Conservation (phyloP, 1,284 basidiomycete species). For the Ganoderma boninense region DNA sequence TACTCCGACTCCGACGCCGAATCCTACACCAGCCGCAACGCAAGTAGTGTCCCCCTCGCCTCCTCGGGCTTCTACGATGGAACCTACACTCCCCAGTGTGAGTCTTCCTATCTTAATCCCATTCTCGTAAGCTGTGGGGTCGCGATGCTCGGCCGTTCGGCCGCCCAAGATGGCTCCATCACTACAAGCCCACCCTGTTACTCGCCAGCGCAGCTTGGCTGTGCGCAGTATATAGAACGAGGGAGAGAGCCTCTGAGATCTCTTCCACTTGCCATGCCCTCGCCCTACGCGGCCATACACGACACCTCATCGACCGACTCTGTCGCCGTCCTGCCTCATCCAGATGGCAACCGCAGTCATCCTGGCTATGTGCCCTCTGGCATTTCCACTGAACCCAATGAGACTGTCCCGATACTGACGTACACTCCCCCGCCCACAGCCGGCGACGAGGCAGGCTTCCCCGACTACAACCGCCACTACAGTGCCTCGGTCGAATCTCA, state of each 20-base stretch:
- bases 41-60: conserved; percentile 64
- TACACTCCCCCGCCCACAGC: conserved; percentile 29
- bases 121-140: conserved; percentile 4
- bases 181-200: conserved; percentile 19
- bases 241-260: neutral
- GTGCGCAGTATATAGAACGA: conserved; percentile 17
- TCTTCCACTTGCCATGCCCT: conserved; percentile 21
- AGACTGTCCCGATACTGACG: conserved; percentile 23
- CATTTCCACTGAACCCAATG: conserved; percentile 13
- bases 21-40: conserved; percentile 60
- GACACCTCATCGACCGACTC: conserved; percentile 34
- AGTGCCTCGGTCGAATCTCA: conserved; percentile 49
- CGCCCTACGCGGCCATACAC: conserved; percentile 22
- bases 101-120: conserved; percentile 27
- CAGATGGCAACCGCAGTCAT: neutral
- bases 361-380: conserved; percentile 8
- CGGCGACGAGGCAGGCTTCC: conserved; percentile 37
- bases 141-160: neutral
- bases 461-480: conserved; percentile 39
- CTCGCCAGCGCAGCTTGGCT: conserved; percentile 19
- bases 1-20: conserved; percentile 61
- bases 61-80: conserved; percentile 58
- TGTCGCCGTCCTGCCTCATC: conserved; percentile 24
- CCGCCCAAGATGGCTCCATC: conserved; percentile 18
- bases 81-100: conserved; percentile 44